Conservation (phyloP, 345 rosid species). For the Gossypium thurberi region DNA sequence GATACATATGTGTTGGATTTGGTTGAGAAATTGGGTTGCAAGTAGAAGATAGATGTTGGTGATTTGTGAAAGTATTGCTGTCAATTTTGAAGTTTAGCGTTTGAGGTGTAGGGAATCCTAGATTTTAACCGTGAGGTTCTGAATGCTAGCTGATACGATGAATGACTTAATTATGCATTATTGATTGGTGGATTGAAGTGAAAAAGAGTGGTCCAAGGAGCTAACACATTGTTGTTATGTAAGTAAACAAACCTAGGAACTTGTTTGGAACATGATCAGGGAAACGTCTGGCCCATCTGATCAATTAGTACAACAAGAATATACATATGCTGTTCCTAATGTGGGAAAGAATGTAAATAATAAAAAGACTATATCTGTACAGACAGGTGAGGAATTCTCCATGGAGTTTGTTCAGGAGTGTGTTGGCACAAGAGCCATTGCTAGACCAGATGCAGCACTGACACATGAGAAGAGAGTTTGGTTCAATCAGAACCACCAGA, state of each 20-base stretch:
- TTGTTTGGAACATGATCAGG: conserved; percentile 19
- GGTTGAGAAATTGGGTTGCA: conserved; percentile 11
- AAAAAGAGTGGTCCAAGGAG: conserved; percentile 13
- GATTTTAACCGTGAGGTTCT: neutral
- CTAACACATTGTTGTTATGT: conserved; percentile 10
- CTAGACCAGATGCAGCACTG: conserved; percentile 14
- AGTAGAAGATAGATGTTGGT: neutral
- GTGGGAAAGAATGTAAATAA: conserved; percentile 26
- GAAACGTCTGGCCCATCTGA: conserved; percentile 27
- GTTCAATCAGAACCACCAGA: conserved; percentile 20
- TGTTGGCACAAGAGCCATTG: conserved; percentile 22
- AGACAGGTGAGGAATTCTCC: conserved; percentile 59
- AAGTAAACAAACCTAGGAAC: conserved; percentile 11
- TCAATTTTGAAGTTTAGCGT: conserved; percentile 4
- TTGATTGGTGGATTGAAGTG: conserved; percentile 9
- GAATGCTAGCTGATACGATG: conserved; percentile 10
- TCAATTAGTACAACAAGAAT: conserved; percentile 28
- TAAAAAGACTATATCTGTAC: conserved; percentile 33
- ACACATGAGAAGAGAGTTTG: conserved; percentile 20
- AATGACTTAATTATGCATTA: neutral
- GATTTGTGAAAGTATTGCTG: neutral
- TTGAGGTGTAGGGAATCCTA: neutral
- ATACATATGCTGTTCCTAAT: conserved; percentile 16
- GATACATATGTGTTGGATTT: conserved; percentile 11
- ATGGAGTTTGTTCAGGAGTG: conserved; percentile 54